Percentiles rank a stretch among this genome's conserved stretches.
phyloP scores from a whole-genome alignment of 768 basidiomycete genomes.

The Lentinula detonsa region DNA sequence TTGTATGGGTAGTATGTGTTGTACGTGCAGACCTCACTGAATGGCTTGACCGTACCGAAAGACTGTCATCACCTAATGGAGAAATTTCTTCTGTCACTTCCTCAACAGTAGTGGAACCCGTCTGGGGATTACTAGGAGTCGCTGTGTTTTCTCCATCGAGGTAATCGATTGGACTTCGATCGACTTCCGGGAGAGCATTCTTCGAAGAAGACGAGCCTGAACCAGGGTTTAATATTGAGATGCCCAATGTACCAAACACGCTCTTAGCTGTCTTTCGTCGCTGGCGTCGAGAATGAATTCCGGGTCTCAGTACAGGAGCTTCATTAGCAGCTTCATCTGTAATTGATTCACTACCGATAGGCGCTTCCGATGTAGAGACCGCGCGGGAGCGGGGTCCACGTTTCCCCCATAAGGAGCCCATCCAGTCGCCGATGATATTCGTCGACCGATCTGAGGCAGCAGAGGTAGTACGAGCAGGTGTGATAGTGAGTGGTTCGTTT shows the following conservation, averaged over 20 bases:
- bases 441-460: conserved; percentile 7
- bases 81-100: neutral
- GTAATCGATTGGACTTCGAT: neutral
- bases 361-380: conserved; percentile 9
- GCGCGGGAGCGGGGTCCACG: conserved; percentile 18
- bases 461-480: neutral
- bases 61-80: neutral
- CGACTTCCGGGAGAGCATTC: conserved; percentile 3
- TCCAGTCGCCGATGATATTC: conserved; percentile 57
- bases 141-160: neutral
- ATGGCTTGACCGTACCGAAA: neutral
- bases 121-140: neutral
- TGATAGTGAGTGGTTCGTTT: neutral
- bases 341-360: neutral
- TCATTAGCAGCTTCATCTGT: neutral
- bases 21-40: neutral
- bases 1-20: neutral
- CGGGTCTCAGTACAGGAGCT: neutral
- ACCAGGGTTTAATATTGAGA: conserved; percentile 58
- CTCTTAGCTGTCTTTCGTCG: conserved; percentile 49
- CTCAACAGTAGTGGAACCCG: neutral
- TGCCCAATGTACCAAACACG: conserved; percentile 68
- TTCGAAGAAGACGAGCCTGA: conserved; percentile 10
- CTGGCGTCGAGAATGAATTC: neutral
- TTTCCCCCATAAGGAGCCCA: conserved; percentile 70